A percentile compares a stretch with the other conserved stretches of the same genome.
These are phyloP conservation scores for Lasiosphaeria hispida DNA, from an alignment of 495 filamentous ascomycete species.

Conservation along the genomic window DNA sequence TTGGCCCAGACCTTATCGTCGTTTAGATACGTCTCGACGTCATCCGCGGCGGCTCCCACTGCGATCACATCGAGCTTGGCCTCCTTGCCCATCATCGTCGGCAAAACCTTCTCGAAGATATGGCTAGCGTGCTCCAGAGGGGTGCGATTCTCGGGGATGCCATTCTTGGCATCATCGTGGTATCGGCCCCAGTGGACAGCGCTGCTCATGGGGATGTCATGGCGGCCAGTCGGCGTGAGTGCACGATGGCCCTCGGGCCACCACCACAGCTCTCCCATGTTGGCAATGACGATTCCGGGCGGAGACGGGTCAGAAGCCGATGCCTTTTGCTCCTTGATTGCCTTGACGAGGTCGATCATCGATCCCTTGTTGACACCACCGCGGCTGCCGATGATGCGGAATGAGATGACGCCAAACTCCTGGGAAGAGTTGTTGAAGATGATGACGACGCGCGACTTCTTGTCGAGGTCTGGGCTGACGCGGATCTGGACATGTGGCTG, in stretches of 20 bases:
- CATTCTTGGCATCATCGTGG: constrained; percentile 49
- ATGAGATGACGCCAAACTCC: constrained; percentile 72
- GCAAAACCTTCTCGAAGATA: constrained; percentile 62
- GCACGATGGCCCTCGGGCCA: constrained; percentile 54
- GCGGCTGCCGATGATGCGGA: constrained; percentile 56
- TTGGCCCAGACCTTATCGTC: constrained; percentile 47
- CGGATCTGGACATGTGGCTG: constrained; percentile 68
- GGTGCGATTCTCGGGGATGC: constrained; percentile 52
- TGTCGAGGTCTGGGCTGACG: constrained; percentile 54
- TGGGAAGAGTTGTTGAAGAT: constrained; percentile 68
- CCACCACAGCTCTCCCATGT: constrained; percentile 70
- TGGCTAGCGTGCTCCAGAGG: constrained; percentile 56
- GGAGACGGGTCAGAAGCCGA: constrained; percentile 28
- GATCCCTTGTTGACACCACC: constrained; percentile 67
- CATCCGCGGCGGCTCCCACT: constrained; percentile 54
- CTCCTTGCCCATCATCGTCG: constrained; percentile 37
- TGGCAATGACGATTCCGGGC: constrained; percentile 64
- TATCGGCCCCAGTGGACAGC: constrained; percentile 47
- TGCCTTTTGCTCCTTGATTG: constrained; percentile 38
- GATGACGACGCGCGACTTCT: constrained; percentile 62
- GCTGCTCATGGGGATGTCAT: constrained; percentile 51
- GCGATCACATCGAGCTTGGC: constrained; percentile 65
- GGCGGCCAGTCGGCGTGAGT: constrained; percentile 54
- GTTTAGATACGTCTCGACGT: constrained; percentile 56
- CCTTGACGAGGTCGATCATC: constrained; percentile 57